These are phyloP conservation scores for Fusarium kyushuense DNA, from an alignment of 2,329 filamentous ascomycete species.

Conservation along the genomic window DNA sequence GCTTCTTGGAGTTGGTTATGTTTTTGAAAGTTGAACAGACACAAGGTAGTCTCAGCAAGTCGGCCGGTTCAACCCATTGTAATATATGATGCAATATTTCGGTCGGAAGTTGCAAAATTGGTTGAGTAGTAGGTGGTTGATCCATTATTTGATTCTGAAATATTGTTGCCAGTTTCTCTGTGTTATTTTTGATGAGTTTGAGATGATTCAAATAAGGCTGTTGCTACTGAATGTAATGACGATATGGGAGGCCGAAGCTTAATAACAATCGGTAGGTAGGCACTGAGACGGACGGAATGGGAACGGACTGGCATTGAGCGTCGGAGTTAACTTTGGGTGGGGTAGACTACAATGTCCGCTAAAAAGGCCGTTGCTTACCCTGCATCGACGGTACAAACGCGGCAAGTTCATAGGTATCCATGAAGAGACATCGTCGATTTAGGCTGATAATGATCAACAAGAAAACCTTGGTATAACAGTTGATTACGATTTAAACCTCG, in stretches of 20 bases:
- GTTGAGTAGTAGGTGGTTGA: not conserved
- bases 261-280: not conserved
- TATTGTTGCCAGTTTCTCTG: not conserved
- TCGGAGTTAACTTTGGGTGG: slow-evolving; percentile 4
- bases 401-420: no score
- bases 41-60: slow-evolving; percentile 64
- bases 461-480: not conserved
- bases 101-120: slow-evolving; percentile 53
- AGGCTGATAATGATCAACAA: not conserved
- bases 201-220: slow-evolving; percentile 8
- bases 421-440: not conserved
- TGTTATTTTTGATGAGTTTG: slow-evolving; percentile 2
- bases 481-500: not conserved
- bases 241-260: slow-evolving; percentile 24
- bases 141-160: slow-evolving; percentile 18
- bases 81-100: slow-evolving; percentile 75
- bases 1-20: slow-evolving; percentile 66
- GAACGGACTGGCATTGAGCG: not conserved
- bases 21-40: slow-evolving; percentile 66
- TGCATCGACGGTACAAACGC: not conserved
- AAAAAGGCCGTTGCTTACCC: not conserved
- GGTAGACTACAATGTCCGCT: not conserved
- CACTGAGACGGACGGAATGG: not conserved
- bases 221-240: slow-evolving; percentile 26
- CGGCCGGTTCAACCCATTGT: slow-evolving; percentile 64